Evolutionary conservation across 768 basidiomycete species (phyloP).

Genomic region (Suillus ampliporus): DNA sequence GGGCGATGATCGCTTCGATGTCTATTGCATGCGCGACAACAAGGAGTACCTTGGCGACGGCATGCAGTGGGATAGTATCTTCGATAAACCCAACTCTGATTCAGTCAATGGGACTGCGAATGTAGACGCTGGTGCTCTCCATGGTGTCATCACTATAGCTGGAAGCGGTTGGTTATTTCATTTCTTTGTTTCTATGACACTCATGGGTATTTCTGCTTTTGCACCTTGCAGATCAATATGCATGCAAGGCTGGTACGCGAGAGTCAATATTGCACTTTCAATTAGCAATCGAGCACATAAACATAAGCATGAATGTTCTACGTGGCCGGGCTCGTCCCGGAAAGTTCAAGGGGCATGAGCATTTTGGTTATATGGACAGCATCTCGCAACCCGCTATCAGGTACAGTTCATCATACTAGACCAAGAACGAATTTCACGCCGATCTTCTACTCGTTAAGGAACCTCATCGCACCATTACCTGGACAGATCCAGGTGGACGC

Average conservation of each 20-base stretch:
- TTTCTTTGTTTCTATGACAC: not conserved
- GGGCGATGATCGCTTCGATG: constrained; percentile 12
- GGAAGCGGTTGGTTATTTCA: not conserved
- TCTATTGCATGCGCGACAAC: constrained; percentile 13
- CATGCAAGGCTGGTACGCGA: not conserved
- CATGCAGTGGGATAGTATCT: constrained; percentile 7
- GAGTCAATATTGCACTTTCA: not conserved
- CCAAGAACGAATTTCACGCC: constrained; percentile 29
- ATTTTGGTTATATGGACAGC: constrained; percentile 61
- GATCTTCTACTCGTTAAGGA: constrained; percentile 21
- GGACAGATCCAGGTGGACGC: constrained; percentile 43
- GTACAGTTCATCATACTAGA: constrained; percentile 34
- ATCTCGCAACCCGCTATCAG: constrained; percentile 52
- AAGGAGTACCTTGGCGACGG: constrained; percentile 9
- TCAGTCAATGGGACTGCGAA: constrained; percentile 7
- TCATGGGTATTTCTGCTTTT: not conserved
- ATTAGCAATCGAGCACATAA: not conserved
- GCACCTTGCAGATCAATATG: not conserved
- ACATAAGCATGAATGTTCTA: constrained; percentile 36
- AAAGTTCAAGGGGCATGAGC: constrained; percentile 44
- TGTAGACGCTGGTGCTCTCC: constrained; percentile 2
- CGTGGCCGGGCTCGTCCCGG: constrained; percentile 46
- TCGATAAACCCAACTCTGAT: constrained; percentile 11
- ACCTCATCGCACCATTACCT: constrained; percentile 32
- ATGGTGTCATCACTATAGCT: constrained; percentile 12